Conservation (phyloP, 192 early-diverging fungal species). For the Entomortierella beljakovae region DNA sequence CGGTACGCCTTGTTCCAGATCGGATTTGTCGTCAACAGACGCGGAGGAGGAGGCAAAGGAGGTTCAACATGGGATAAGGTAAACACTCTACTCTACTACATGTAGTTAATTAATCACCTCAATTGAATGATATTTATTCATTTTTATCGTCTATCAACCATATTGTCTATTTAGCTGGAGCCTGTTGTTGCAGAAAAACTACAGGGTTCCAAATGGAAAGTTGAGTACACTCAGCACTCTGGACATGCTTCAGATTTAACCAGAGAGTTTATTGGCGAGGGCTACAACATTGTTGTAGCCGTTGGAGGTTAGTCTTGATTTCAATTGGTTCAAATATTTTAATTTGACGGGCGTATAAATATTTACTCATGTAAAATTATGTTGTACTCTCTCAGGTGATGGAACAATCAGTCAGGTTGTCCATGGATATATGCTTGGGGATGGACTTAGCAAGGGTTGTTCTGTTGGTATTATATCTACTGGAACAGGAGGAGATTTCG, state of each 20-base stretch:
- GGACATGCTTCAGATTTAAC: constrained; percentile 48
- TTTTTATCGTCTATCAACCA: not conserved
- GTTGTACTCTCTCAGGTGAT: constrained; percentile 17
- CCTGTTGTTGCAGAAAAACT: constrained; percentile 20
- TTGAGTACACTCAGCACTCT: constrained; percentile 43
- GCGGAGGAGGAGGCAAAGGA: constrained; percentile 48
- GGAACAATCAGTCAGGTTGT: constrained; percentile 52
- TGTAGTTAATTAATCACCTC: not conserved
- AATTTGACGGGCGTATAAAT: not conserved
- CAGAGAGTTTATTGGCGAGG: constrained; percentile 22
- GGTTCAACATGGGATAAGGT: constrained; percentile 41
- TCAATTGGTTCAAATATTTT: not conserved
- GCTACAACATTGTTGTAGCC: constrained; percentile 33
- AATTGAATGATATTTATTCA: not conserved
- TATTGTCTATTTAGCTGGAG: constrained; percentile 13
- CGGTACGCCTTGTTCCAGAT: no score
- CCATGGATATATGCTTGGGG: constrained; percentile 43
- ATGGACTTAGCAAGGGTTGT: constrained; percentile 17
- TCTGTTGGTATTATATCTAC: constrained; percentile 41
- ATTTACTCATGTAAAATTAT: not conserved
- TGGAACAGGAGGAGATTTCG: constrained; percentile 48
- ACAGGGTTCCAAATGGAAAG: constrained; percentile 21
- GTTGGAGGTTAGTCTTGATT: constrained; percentile 28
- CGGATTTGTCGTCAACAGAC: constrained; percentile 50
- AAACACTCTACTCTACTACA: constrained; percentile 12